Percentiles rank a stretch among this genome's conserved stretches.
These are phyloP conservation scores for Syncephalastrum racemosum DNA, from an alignment of 371 early-diverging fungal genomes.

Conservation along the genomic window DNA sequence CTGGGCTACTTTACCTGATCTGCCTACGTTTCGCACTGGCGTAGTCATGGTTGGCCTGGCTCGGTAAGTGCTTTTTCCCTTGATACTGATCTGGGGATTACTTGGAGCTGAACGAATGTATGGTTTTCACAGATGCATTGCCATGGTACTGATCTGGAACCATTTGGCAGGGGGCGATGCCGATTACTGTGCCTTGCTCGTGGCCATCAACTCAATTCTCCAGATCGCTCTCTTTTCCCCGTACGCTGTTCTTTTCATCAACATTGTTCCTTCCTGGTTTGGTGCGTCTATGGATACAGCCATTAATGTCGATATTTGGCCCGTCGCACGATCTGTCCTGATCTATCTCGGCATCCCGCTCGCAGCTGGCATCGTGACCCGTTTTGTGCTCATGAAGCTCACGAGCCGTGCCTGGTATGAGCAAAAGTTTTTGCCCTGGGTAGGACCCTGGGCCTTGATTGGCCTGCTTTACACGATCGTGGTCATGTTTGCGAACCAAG, in stretches of 20 bases:
- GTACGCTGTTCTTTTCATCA: conserved; percentile 58
- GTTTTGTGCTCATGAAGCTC: conserved; percentile 36
- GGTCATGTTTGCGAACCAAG: conserved; percentile 79
- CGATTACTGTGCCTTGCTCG: conserved; percentile 68
- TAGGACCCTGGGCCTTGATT: conserved; percentile 58
- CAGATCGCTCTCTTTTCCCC: conserved; percentile 70
- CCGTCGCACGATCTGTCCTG: conserved; percentile 58
- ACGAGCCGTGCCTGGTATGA: conserved; percentile 57
- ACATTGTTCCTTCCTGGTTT: conserved; percentile 52
- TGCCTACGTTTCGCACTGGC: conserved; percentile 68
- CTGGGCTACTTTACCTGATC: conserved; percentile 72
- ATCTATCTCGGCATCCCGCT: conserved; percentile 76
- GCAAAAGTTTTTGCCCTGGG: conserved; percentile 48
- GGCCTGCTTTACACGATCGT: conserved; percentile 70
- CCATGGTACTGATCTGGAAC: conserved; percentile 85
- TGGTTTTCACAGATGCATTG: conserved; percentile 56
- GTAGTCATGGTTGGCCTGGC: conserved; percentile 75
- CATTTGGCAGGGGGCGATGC: conserved; percentile 65
- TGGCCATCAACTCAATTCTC: conserved; percentile 69
- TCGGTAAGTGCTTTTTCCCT: conserved; percentile 27
- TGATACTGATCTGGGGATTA: no score
- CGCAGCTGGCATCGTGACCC: conserved; percentile 58
- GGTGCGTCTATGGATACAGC: conserved; percentile 34
- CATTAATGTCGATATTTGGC: conserved; percentile 54
- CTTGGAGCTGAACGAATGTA: background rate